Percentiles rank a stretch among this genome's conserved stretches.
Conservation (phyloP, 129 eudicot species). For the Artemisia argyi region DNA sequence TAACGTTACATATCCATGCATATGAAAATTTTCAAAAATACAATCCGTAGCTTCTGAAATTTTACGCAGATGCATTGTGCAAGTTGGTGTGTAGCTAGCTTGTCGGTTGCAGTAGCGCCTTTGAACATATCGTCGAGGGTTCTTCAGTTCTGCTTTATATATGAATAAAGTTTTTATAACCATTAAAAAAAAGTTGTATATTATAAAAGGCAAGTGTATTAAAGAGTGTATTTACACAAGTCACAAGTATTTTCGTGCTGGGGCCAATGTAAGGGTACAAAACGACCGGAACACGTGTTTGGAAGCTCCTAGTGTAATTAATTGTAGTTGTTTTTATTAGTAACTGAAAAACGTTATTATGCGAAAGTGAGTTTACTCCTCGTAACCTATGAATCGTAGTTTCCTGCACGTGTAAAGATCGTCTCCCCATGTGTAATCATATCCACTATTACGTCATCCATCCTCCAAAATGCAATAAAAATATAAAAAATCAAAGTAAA, state of each 20-base stretch:
- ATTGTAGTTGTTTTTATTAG: background rate
- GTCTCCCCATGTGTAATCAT: background rate
- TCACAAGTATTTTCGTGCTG: background rate
- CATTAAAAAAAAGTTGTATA: background rate
- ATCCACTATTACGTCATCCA: background rate
- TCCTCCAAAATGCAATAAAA: background rate
- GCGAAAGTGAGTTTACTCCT: background rate
- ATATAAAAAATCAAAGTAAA: too few species aligned
- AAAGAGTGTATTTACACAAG: background rate
- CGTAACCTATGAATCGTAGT: background rate
- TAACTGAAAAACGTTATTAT: background rate
- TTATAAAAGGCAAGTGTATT: background rate
- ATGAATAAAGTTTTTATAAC: too few species aligned
- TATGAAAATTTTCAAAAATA: too few species aligned
- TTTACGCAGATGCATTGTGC: too few species aligned
- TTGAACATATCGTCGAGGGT: too few species aligned
- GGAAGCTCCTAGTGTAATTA: background rate
- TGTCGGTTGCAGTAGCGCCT: too few species aligned
- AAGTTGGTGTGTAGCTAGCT: too few species aligned
- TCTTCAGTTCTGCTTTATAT: too few species aligned
- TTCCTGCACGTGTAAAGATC: background rate
- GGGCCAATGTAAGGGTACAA: background rate
- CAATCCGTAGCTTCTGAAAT: too few species aligned
- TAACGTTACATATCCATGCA: too few species aligned
- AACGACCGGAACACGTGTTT: conserved; percentile 1